Evolutionary conservation across 2,329 filamentous ascomycete genomes (phyloP), one percentile per base, ranked within the genome.

Genomic region (Fusarium torulosum): DNA sequence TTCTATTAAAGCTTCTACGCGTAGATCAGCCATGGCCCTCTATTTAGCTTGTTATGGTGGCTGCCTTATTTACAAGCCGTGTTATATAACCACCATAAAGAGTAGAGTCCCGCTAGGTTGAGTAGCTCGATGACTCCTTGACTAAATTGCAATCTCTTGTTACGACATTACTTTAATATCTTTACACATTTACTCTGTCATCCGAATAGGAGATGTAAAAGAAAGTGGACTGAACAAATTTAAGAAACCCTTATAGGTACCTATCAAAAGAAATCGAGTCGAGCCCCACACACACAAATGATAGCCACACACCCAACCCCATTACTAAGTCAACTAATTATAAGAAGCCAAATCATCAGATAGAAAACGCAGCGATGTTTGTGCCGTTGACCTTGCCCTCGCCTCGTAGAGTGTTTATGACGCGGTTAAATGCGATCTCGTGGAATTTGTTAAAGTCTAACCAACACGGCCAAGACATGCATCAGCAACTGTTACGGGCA

Each of bases 261-360:
- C 38, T 41, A 41, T 41, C 19, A 19, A 19, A 41, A 41, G 21
- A 27, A 43, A 27, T 43, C 41, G 20, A 43, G 41, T 27, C 41
- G 21, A 43, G 23, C 41, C n/a, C 21, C 41, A 43, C 41, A 43
- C 27, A 43, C 41, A 43, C 21, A 43, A 43, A 43, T 43, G 21
- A 43, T 25, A 43, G 13, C 9, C 41, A 43, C 21, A 17, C 21
- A 25, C 41, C 13, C 41, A 43, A 43, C 21, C 41, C 41, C 11
- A 43, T 43, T n/a, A 27, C 21, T 27, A n/a, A 43, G 38, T 41
- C 23, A 43, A 43, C 41, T 43, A 27, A 27, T 43, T 43, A 27
- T 27, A 43, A 27, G 11, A 43, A 43, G 41, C 23, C 41, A n/a
- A 43, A 43, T 43, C 41, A 43, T 43, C 41, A 43, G 41, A 43